Evolutionary conservation across 352 stramenopile genomes (phyloP).

Genomic region (Globisporangium viniferum): DNA sequence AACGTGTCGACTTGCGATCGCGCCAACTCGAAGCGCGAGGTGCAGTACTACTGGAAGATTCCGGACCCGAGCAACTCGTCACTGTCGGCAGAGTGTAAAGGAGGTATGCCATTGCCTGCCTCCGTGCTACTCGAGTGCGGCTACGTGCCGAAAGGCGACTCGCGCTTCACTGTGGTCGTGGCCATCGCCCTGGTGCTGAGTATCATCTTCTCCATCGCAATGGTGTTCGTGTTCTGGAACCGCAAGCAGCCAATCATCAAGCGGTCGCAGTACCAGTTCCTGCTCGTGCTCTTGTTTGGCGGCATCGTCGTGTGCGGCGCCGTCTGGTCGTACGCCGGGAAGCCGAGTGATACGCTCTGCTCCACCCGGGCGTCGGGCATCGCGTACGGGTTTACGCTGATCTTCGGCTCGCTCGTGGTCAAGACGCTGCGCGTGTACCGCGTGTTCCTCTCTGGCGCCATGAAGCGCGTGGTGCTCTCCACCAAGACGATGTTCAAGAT

Average conservation of each 20-base stretch:
- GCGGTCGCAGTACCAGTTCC: slow-evolving; percentile 64
- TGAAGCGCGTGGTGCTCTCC: slow-evolving; percentile 49
- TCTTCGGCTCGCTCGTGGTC: slow-evolving; percentile 45
- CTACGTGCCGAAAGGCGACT: slow-evolving; percentile 20
- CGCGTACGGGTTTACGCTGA: slow-evolving; percentile 39
- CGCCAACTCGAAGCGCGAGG: slow-evolving; percentile 16
- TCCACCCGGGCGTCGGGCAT: slow-evolving; percentile 25
- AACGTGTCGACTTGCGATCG: slow-evolving; percentile 31
- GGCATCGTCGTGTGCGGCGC: slow-evolving; percentile 45
- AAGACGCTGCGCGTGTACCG: slow-evolving; percentile 60
- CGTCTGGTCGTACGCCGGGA: slow-evolving; percentile 36
- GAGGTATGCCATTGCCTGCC: slow-evolving; percentile 17
- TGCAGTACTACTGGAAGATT: slow-evolving; percentile 36
- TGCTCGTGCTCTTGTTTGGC: slow-evolving; percentile 51
- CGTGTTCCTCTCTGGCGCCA: slow-evolving; percentile 33
- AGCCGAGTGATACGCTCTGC: slow-evolving; percentile 34
- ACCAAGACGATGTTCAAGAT: slow-evolving; percentile 42
- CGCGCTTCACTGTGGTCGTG: too few relatives aligned
- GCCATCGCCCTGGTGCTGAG: too few relatives aligned
- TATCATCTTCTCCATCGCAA: too few relatives aligned
- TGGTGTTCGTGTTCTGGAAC: slow-evolving; percentile 29
- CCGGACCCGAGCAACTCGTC: slow-evolving; percentile 20
- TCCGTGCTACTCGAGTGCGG: slow-evolving; percentile 37
- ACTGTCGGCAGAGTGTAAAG: slow-evolving; percentile 33
- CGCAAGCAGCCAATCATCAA: slow-evolving; percentile 52